Percentiles rank a stretch among this genome's conserved stretches.
phyloP scores from a whole-genome alignment of 352 stramenopile genomes.

The Pythium apleroticum region DNA sequence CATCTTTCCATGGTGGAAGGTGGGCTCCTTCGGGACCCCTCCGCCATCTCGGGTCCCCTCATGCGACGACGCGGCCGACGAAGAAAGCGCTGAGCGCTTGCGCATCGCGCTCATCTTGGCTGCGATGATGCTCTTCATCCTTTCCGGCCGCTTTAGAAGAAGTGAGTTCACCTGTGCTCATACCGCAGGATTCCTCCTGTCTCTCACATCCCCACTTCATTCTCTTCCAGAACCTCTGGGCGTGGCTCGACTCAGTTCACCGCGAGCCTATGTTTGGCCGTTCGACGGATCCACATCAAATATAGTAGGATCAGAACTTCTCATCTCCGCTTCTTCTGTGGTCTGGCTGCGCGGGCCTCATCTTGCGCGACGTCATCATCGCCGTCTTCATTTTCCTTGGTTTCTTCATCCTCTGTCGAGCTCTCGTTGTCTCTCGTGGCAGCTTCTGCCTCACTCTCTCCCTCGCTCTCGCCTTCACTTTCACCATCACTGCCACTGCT shows the following conservation, averaged over 20 bases:
- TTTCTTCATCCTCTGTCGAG: conserved; percentile 1
- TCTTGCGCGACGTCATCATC: neutral
- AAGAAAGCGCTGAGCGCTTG: conserved; percentile 24
- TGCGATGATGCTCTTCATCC: conserved; percentile 30
- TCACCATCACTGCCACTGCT: conserved; percentile 23
- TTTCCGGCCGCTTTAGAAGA: neutral
- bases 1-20: conserved; percentile 53
- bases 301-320: conserved; percentile 10
- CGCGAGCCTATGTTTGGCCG: conserved; percentile 8
- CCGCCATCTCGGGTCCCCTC: neutral
- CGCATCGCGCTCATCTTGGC: conserved; percentile 29
- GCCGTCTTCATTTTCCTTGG: conserved; percentile 4
- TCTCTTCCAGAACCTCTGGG: neutral
- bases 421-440: neutral
- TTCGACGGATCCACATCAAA: neutral
- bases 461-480: conserved; percentile 25
- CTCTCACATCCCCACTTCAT: neutral
- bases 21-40: conserved; percentile 32
- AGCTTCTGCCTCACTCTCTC: neutral
- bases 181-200: too few species aligned
- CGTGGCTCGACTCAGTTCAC: neutral
- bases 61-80: conserved; percentile 14
- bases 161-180: neutral
- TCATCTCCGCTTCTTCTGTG: conserved; percentile 21
- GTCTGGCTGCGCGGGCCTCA: neutral